Evolutionary conservation across 176 grass and related monocot species (phyloP), one percentile per base, ranked within the genome.

Genomic region (Tillandsia fasciculata): DNA sequence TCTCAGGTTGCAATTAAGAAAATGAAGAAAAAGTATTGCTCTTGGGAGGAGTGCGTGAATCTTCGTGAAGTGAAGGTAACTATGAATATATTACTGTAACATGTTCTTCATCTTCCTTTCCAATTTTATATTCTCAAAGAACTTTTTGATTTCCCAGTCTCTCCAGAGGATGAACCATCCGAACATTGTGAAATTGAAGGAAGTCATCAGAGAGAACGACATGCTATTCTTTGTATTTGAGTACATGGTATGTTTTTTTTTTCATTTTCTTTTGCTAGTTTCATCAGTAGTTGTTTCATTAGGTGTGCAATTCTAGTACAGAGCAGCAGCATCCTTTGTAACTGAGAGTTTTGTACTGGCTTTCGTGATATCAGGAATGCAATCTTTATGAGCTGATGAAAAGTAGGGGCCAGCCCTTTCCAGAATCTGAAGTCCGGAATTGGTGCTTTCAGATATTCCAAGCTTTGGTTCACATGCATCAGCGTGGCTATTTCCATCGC

Each of bases 31-130:
- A 99, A 93, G 64, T 99, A 99, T 71, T 86, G 78, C 73, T 90
- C 89, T 11, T 99, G 94, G 94, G 94, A 99, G 29, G 94, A 99
- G 58, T 99, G 94, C 80, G 84, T 99, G 70, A 90, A 90, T 80
- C 94, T 99, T 52, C 86, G 90, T n/a, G 94, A 99, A 99, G 94
- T 99, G 68, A 99, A 99, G 94, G 94, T 99, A 84, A 47, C 68
- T 80, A 53, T 12, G 54, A 72, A 76, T 76, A 27, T 50, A 17
- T 3, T 29, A 74, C 64, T 42, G 11, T 51, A 12, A 66, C 64
- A 52, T 72, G 50, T 80, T 27, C 63, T 57, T 29, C n/a, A n/a
- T 72, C 29, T 64, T 74, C 26, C 8, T 11, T 47, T 69, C 2
- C 15, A 49, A 11, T 67, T 77, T 53, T 69, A 20, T 67, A n/a